Base-by-base conservation (phyloP, 352 stramenopile genomes). In the Globisporangium solare region DNA sequence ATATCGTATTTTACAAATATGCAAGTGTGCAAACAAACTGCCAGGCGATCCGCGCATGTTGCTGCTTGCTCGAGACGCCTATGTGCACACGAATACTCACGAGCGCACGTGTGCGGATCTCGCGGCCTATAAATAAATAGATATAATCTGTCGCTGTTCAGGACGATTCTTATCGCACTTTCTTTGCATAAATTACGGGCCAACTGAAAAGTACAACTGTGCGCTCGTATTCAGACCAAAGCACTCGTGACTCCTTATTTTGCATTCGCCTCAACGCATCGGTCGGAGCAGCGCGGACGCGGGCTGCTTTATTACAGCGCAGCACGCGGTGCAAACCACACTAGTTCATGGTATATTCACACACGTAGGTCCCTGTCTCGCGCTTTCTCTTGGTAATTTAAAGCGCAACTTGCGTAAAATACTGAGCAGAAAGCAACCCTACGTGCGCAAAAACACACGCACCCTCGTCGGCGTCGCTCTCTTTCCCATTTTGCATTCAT, bases 381-480 rank as follows among this genome's bases (percentile, higher is more conserved):
- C 39, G 27, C 1, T 8, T 43, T n/a, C 39, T 43, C 39, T 43
- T 15, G 39, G 39, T 43, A 43, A 43, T 43, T n/a, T 43, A 43
- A 22, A 46, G 22, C 12, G 35, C 45, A 39, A 40, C 17, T 22
- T 21, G 14, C 18, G 22, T 49, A 57, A 57, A 41, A 27, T 57
- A 49, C 40, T 12, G 51, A 57, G 39, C 14, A 24, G 12, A 43
- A 43, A 43, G 17, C 39, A 43, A 43, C 39, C 39, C 39, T 43
- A 43, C 39, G 39, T 43, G 39, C 5, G 51, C 27, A 57, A 57
- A 57, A 49, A 56, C 37, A 56, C 51, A 56, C 51, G 51, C 45
- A 37, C 39, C 42, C 22, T 46, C 27, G 46, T 47, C 47, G 32
- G 40, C 51, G 15, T n/a, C 40, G 39, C 7, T 15, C 20, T 49